Conservation (phyloP, 2,329 filamentous ascomycete species). For the Metarhizium rileyi region DNA sequence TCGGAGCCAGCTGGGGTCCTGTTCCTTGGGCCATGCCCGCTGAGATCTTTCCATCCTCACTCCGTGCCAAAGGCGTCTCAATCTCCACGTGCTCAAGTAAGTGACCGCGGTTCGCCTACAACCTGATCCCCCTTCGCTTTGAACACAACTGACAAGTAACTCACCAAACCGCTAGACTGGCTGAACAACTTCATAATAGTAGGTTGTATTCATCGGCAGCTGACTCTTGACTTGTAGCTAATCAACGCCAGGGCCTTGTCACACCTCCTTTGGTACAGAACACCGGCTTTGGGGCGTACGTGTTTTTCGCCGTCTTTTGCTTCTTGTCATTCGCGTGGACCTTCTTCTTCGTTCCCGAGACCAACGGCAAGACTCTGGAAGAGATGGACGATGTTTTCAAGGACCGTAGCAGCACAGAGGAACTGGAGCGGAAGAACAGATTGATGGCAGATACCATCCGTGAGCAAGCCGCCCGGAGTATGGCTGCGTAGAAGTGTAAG, state of each 20-base stretch:
- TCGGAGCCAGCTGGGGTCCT: constrained; percentile 49
- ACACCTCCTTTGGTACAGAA: constrained; percentile 50
- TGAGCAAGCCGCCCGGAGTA: background rate
- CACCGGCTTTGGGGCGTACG: constrained; percentile 38
- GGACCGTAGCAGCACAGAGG: constrained; percentile 14
- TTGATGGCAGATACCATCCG: constrained; percentile 6
- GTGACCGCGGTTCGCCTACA: background rate
- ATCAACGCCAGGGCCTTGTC: constrained; percentile 31
- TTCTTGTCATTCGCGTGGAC: constrained; percentile 44
- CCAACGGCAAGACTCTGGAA: constrained; percentile 42
- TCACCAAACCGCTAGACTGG: constrained; percentile 31
- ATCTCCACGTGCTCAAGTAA: constrained; percentile 43
- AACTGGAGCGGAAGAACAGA: constrained; percentile 7
- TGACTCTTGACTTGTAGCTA: background rate
- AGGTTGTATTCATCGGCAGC: constrained; percentile 30
- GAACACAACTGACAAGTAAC: background rate
- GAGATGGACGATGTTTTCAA: constrained; percentile 38
- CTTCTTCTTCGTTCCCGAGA: constrained; percentile 47
- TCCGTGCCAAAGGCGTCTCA: constrained; percentile 54
- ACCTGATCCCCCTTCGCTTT: background rate
- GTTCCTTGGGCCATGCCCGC: constrained; percentile 37
- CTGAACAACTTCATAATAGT: constrained; percentile 52
- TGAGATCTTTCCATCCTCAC: constrained; percentile 52
- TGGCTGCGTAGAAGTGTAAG: background rate
- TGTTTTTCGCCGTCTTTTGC: constrained; percentile 51